phyloP scores from a whole-genome alignment of 2,329 filamentous ascomycete species.

The Pseudocercospora eumusae region DNA sequence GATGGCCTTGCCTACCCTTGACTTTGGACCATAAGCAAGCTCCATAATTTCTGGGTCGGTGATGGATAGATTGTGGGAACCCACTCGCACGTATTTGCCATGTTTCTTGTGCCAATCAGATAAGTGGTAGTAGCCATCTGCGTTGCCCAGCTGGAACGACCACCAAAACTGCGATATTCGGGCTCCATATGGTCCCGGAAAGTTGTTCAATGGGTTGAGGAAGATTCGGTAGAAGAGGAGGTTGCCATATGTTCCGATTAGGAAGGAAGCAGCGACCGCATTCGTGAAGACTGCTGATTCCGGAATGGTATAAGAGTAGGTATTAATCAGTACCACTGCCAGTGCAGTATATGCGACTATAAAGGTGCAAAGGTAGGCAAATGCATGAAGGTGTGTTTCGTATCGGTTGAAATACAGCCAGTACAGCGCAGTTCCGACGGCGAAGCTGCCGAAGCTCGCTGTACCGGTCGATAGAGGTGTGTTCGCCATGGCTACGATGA shows the following conservation, averaged over 20 bases:
- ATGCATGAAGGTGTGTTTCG: constrained; percentile 37
- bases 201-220: constrained; percentile 40
- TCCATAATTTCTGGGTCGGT: constrained; percentile 42
- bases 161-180: constrained; percentile 41
- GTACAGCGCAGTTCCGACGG: constrained; percentile 25
- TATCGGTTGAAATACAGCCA: constrained; percentile 32
- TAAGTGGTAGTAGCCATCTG: constrained; percentile 38
- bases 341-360: constrained; percentile 23
- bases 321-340: constrained; percentile 24
- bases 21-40: constrained; percentile 43
- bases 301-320: constrained; percentile 21
- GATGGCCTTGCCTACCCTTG: constrained; percentile 45
- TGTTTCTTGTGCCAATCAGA: constrained; percentile 40
- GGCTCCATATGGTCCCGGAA: constrained; percentile 41
- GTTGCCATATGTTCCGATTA: constrained; percentile 35
- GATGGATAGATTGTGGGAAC: constrained; percentile 43
- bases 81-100: constrained; percentile 42
- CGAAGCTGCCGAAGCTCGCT: constrained; percentile 8
- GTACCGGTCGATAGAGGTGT: background rate
- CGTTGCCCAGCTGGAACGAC: constrained; percentile 30
- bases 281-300: constrained; percentile 22
- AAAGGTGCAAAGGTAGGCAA: constrained; percentile 31
- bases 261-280: constrained; percentile 21
- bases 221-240: constrained; percentile 43
- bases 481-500: background rate